Evolutionary conservation across 345 rosid species (phyloP).

Genomic region (Syzygium jambos): DNA sequence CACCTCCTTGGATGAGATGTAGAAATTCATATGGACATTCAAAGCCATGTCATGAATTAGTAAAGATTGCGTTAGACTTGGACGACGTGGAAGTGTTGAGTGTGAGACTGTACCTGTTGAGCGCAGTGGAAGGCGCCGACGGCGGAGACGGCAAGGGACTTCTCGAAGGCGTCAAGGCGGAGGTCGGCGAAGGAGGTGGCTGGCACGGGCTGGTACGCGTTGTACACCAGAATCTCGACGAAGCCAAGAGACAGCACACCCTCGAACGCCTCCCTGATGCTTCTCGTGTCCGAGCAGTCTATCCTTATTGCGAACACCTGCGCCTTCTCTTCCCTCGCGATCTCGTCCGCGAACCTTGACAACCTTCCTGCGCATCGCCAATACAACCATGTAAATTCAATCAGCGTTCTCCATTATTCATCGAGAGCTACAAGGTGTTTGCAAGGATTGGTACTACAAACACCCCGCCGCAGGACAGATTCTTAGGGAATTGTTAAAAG

Average conservation of each 20-base stretch:
- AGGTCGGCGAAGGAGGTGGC: slow-evolving; percentile 62
- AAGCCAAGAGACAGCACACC: slow-evolving; percentile 90
- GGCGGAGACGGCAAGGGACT: slow-evolving; percentile 69
- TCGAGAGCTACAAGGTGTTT: neutral
- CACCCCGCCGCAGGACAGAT: neutral
- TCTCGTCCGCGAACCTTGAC: slow-evolving; percentile 86
- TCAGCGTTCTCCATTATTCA: neutral
- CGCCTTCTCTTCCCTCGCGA: slow-evolving; percentile 88
- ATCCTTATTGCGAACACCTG: slow-evolving; percentile 94
- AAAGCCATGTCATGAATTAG: neutral
- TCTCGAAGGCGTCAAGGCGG: slow-evolving; percentile 62
- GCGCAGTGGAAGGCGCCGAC: slow-evolving; percentile 78
- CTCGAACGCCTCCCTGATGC: slow-evolving; percentile 91
- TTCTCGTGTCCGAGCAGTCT: slow-evolving; percentile 78
- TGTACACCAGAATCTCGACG: slow-evolving; percentile 82
- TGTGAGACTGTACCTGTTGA: slow-evolving; percentile 44
- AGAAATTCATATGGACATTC: neutral
- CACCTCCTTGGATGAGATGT: neutral
- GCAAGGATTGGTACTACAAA: neutral
- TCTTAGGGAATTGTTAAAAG: neutral
- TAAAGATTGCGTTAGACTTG: neutral
- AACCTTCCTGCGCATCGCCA: slow-evolving; percentile 35
- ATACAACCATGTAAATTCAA: neutral
- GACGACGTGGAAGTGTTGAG: neutral
- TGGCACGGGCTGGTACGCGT: slow-evolving; percentile 55